phyloP scores from a whole-genome alignment of 257 asterid species.

The Jasminum sambac region DNA sequence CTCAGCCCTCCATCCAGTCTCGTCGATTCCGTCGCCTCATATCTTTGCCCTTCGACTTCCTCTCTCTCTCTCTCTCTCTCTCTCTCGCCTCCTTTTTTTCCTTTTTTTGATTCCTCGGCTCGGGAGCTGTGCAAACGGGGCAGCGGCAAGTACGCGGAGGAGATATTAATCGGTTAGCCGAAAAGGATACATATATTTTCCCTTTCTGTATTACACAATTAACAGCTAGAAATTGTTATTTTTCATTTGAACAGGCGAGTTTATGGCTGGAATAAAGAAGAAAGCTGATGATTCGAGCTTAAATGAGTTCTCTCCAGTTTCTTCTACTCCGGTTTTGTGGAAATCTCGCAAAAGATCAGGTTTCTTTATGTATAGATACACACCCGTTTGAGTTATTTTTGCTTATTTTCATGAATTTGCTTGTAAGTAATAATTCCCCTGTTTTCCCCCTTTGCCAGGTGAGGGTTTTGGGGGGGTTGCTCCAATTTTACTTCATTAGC shows the following conservation, averaged over 20 bases:
- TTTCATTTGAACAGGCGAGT: neutral
- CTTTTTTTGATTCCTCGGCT: neutral
- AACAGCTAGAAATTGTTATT: neutral
- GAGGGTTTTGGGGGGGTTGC: conserved; percentile 25
- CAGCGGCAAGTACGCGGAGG: neutral
- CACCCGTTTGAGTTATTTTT: neutral
- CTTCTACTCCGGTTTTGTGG: conserved; percentile 83
- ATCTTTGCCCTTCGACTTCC: conserved; percentile 2
- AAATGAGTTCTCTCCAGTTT: conserved; percentile 69
- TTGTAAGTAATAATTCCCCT: neutral
- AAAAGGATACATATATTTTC: neutral
- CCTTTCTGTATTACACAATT: neutral
- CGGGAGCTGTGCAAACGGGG: conserved; percentile 4
- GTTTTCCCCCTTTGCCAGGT: neutral
- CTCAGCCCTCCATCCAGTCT: conserved; percentile 29
- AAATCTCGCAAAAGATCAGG: conserved; percentile 79
- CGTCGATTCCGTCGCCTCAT: conserved; percentile 29
- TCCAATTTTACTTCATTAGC: conserved; percentile 31
- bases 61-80: neutral
- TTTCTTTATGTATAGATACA: neutral
- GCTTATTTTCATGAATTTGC: neutral
- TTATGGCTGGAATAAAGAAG: conserved; percentile 52
- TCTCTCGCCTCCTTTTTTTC: neutral
- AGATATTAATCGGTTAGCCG: neutral
- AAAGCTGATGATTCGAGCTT: conserved; percentile 31